Evolutionary conservation across 1,284 basidiomycete species (phyloP), one percentile per base, ranked within the genome.

Genomic region (Leccinum variabile): DNA sequence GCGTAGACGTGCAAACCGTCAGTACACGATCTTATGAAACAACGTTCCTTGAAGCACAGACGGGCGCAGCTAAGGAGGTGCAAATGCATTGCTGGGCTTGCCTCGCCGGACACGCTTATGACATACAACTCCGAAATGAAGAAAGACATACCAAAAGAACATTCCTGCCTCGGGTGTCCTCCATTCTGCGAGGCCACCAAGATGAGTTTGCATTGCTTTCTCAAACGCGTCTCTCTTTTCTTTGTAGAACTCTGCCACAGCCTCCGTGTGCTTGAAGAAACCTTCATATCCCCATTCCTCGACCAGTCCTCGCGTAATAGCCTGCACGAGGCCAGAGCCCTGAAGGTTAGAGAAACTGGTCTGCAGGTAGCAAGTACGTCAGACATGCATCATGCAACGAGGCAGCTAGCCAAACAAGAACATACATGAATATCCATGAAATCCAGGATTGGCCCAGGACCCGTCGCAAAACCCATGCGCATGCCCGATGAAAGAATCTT

Each of bases 401-500:
- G 54, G 62, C 49, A 60, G 22, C 5, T 52, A 37, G 33, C 54
- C 25, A 64, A 67, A 59, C 53, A 61, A 41, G 52, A 56, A 79
- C 85, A 64, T 75, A 89, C 89, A 72, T 88, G 82, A 61, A 83
- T 77, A 72, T 95, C 88, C 56, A 98, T 91, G 1, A 87, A 87
- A 59, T 88, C 80, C 16, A 97, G 71, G 53, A 98, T 79, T 13
- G 81, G 78, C 59, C 82, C 82, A 10, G 96, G 95, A 0, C 93
- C 96, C 4, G 91, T 88, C 0, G 86, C 87, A 73, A 92, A 96
- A 11, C 95, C 95, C 66, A 95, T 82, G 30, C 89, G 84, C 68
- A 91, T 84, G 57, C 93, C 94, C 14, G 90, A 89, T 9, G 91
- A 92, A 22, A 96, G 80, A 50, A 97, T 82, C 80, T 98, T 98